phyloP scores from a whole-genome alignment of 495 filamentous ascomycete species.

The Neurospora sp. region DNA sequence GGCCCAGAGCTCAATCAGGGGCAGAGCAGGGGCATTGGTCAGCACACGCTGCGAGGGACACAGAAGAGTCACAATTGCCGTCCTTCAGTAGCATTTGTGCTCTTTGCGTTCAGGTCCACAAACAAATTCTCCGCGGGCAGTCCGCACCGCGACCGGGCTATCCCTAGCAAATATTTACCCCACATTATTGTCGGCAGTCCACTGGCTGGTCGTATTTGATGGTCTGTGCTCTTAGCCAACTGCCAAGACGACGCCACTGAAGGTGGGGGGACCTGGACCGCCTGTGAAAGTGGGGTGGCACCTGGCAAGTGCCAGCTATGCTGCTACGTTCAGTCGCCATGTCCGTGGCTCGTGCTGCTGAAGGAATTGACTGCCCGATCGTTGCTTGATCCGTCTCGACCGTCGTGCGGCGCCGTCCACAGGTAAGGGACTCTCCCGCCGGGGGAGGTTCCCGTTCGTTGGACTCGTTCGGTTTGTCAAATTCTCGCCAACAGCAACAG shows the following conservation, averaged over 20 bases:
- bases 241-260: neutral
- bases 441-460: neutral
- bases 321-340: neutral
- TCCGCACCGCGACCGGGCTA: neutral
- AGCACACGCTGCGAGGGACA: neutral
- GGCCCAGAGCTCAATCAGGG: neutral
- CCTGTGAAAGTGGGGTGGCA: neutral
- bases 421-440: neutral
- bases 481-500: neutral
- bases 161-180: neutral
- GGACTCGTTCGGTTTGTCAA: neutral
- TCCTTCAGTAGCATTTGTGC: neutral
- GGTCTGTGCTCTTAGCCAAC: neutral
- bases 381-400: neutral
- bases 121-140: neutral
- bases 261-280: neutral
- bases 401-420: neutral
- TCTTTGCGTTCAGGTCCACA: neutral
- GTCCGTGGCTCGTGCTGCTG: neutral
- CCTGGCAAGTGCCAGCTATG: neutral
- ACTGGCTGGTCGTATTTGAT: neutral
- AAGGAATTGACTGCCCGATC: neutral
- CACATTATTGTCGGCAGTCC: neutral
- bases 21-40: neutral
- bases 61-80: neutral